Evolutionary conservation across 257 asterid species (phyloP).

Genomic region (Solanum medicagineum): DNA sequence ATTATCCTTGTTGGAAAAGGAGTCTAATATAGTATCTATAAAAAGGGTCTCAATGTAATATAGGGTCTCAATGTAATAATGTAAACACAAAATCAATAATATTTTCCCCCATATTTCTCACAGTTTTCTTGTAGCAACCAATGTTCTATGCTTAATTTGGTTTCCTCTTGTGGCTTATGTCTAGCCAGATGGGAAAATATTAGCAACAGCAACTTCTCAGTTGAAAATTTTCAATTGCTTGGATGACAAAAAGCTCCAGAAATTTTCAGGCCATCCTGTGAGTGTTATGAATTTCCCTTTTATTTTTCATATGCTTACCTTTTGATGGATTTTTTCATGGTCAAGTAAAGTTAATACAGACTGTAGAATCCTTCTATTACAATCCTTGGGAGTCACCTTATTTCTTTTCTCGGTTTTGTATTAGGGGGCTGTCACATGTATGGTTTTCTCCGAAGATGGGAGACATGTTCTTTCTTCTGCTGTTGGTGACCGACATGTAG

Average conservation of each 20-base stretch:
- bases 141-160: background rate
- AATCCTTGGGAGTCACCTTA: background rate
- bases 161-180: background rate
- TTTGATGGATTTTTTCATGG: background rate
- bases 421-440: conserved; percentile 73
- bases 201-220: conserved; percentile 79
- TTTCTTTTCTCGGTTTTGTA: conserved; percentile 1
- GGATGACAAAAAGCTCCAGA: conserved; percentile 65
- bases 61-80: too few species aligned
- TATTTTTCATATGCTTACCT: background rate
- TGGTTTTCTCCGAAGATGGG: conserved; percentile 81
- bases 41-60: too few species aligned
- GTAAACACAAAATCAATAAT: too few species aligned
- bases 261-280: conserved; percentile 95
- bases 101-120: too few species aligned
- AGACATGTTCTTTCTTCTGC: conserved; percentile 71
- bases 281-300: conserved; percentile 23
- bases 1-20: too few species aligned
- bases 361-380: background rate
- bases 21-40: too few species aligned
- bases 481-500: conserved; percentile 61
- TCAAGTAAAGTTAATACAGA: background rate
- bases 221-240: conserved; percentile 54
- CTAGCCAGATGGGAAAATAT: conserved; percentile 59
- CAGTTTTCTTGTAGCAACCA: background rate